Evolutionary conservation across 306 rosid genomes (phyloP).

Genomic region (Hippophae rhamnoides): DNA sequence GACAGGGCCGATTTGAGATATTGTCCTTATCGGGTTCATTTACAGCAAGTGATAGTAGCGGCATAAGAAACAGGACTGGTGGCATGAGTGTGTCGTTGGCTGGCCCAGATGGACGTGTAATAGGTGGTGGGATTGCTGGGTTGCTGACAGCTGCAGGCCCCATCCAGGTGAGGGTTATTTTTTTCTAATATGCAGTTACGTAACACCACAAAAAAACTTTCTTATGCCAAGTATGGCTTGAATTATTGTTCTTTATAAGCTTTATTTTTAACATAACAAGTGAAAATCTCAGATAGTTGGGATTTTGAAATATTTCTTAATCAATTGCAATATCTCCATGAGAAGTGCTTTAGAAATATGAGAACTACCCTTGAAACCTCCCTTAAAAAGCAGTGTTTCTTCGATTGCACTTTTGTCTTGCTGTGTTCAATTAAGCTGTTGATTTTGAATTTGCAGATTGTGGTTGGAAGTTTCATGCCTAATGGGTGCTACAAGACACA

Average conservation of each 20-base stretch:
- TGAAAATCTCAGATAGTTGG: too few species aligned
- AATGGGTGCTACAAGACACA: conserved; percentile 27
- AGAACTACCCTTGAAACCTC: too few species aligned
- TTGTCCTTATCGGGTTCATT: conserved; percentile 67
- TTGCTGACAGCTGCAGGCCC: conserved; percentile 68
- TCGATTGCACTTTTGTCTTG: too few species aligned
- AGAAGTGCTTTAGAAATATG: too few species aligned
- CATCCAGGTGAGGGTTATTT: conserved; percentile 40
- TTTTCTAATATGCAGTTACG: neutral
- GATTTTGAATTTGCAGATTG: conserved; percentile 38
- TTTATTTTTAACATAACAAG: too few species aligned
- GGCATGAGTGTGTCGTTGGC: conserved; percentile 76
- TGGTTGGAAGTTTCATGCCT: conserved; percentile 65
- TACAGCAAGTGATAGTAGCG: conserved; percentile 28
- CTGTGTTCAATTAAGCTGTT: neutral
- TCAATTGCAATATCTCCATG: too few species aligned
- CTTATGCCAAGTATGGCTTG: too few species aligned
- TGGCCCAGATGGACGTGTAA: conserved; percentile 71
- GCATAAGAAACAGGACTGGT: conserved; percentile 40
- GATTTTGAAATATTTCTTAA: too few species aligned
- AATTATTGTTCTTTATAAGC: too few species aligned
- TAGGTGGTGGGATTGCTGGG: conserved; percentile 81
- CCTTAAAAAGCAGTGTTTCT: too few species aligned
- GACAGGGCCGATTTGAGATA: conserved; percentile 83
- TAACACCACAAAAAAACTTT: too few species aligned